phyloP scores from a whole-genome alignment of 345 rosid species.

The Combretum micranthum region DNA sequence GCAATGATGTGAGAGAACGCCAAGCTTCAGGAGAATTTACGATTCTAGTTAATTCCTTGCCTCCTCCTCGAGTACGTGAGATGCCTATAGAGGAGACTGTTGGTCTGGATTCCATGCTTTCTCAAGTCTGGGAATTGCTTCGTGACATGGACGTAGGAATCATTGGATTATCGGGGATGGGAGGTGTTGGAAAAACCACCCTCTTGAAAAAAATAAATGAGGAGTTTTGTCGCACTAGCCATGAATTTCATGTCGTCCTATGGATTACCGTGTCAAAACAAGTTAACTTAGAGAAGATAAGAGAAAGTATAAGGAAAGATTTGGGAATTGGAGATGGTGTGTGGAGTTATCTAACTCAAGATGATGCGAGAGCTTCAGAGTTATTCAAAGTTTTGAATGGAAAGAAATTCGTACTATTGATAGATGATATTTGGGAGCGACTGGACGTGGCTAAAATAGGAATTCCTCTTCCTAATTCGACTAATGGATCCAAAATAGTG shows the following conservation, averaged over 20 bases:
- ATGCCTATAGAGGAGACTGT: constrained; percentile 1
- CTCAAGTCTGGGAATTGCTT: constrained; percentile 1
- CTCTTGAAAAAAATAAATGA: constrained; percentile 14
- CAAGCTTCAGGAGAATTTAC: background rate
- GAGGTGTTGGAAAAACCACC: constrained; percentile 19
- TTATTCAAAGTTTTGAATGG: background rate
- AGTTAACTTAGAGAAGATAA: background rate
- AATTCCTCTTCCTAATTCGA: constrained; percentile 8
- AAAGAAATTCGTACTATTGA: constrained; percentile 14
- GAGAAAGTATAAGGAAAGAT: constrained; percentile 2
- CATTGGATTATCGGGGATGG: constrained; percentile 16
- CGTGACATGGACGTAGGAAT: background rate
- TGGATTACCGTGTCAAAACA: constrained; percentile 12
- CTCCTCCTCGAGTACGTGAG: background rate
- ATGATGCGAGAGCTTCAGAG: constrained; percentile 1
- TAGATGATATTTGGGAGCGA: constrained; percentile 15
- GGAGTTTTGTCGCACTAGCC: background rate
- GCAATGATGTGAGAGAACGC: background rate
- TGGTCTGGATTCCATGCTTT: background rate
- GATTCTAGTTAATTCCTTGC: background rate
- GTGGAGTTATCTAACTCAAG: background rate
- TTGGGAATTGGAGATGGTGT: background rate
- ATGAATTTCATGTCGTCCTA: constrained; percentile 8
- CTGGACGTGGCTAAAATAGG: constrained; percentile 10
- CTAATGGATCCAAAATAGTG: constrained; percentile 11